These are phyloP conservation scores for Platanthera zijinensis DNA, from an alignment of 106 monocot species.

Conservation along the genomic window DNA sequence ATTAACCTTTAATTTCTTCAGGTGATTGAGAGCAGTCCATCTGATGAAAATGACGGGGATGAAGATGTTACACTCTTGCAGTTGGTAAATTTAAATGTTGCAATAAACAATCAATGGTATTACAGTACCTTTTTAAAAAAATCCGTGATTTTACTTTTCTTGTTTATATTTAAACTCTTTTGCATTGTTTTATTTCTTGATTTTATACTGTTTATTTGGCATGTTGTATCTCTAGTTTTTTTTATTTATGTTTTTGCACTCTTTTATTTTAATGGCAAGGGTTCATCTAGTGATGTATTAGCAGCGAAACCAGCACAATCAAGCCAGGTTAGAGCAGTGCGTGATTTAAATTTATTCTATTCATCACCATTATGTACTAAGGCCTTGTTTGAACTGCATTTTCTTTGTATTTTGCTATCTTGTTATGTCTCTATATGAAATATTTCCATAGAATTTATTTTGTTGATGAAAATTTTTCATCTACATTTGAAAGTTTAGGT, in stretches of 20 bases:
- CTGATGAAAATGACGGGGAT: conserved; percentile 45
- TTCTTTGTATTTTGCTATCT: background rate
- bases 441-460: background rate
- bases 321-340: conserved; percentile 38
- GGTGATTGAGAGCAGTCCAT: conserved; percentile 91
- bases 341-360: background rate
- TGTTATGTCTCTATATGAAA: background rate
- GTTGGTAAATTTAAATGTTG: conserved; percentile 42
- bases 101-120: background rate
- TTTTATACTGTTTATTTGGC: background rate
- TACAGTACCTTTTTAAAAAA: background rate
- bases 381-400: background rate
- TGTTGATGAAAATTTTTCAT: background rate
- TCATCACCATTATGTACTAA: background rate
- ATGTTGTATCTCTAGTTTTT: too few relatives aligned
- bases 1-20: conserved; percentile 18
- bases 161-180: background rate
- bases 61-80: conserved; percentile 87
- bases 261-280: conserved; percentile 37
- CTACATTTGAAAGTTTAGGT: background rate
- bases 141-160: too few relatives aligned
- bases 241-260: too few relatives aligned
- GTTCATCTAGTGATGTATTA: conserved; percentile 40
- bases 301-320: conserved; percentile 20
- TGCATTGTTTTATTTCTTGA: background rate